Evolutionary conservation across 306 rosid genomes (phyloP), one percentile per base, ranked within the genome.

Genomic region (Quercus suber): DNA sequence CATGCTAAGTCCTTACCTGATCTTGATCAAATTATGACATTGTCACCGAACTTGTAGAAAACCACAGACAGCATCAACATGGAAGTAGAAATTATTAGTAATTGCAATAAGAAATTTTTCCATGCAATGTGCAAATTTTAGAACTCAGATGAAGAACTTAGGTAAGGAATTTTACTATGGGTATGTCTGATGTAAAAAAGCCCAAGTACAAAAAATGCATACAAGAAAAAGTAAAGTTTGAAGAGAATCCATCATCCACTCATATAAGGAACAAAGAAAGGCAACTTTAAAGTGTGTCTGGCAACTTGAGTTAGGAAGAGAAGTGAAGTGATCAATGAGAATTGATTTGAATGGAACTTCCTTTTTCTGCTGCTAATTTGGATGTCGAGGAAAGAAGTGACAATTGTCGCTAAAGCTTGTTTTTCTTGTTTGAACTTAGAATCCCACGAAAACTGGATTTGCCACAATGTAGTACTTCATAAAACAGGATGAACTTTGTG

Each of bases 1-100:
- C 64, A 71, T 8, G 69, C 59, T 33, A 73, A 33, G 65, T 30
- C 65, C 76, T 8, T 55, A 94, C 97, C 79, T 78, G 97, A 87
- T 94, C 95, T 86, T 71, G 97, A 92, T 88, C 91, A 94, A 67
- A 92, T 86, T 52, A 91, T 20, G 31, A 91, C 90, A 7, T 82
- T 91, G 84, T 94, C 99, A 69, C 99, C 95, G 2, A 33, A 93
- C 90, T 91, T 84, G 91, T 55, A 94, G 86, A 84, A 94, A 94
- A 33, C 37, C 37, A 33, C 37, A 33, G 7, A 5, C 1, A 5
- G 1, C 6, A 5, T 31, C 35, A 33, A 33, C 37, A 1, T 33
- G 5, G 37, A 0, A 0, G 37, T 33, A 33, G 37, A 33, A 33
- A 33, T 33, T 33, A 33, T 7, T 0, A 33, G 37, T 33, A 33